These are phyloP conservation scores for Phytophthora idaei DNA, from an alignment of 352 stramenopile species.

Conservation along the genomic window DNA sequence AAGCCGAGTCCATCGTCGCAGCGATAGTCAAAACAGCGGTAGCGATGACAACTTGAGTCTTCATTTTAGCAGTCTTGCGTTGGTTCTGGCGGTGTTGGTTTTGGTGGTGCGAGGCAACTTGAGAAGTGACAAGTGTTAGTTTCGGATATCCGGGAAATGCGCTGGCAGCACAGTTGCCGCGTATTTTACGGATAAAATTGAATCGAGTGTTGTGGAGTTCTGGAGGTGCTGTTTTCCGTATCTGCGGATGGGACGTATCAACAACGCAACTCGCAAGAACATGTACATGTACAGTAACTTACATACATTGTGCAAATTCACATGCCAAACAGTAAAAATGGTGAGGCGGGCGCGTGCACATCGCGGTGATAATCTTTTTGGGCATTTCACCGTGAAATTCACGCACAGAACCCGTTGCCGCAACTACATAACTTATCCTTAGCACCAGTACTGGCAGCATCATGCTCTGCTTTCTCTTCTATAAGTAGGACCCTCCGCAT, in stretches of 20 bases:
- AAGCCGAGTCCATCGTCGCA: conserved; percentile 15
- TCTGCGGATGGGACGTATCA: conserved; percentile 13
- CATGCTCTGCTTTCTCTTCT: too few species aligned
- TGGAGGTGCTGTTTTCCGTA: conserved; percentile 5
- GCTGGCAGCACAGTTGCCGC: background rate
- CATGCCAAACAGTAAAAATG: conserved; percentile 10
- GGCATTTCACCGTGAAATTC: conserved; percentile 2
- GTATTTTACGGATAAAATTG: conserved; percentile 25
- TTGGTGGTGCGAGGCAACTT: conserved; percentile 24
- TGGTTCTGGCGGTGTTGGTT: conserved; percentile 7
- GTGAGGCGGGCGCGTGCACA: conserved; percentile 15
- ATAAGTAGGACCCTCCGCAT: too few species aligned
- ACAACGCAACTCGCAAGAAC: background rate
- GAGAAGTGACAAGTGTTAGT: conserved; percentile 15
- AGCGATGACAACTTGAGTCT: conserved; percentile 20
- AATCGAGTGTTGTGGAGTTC: conserved; percentile 6
- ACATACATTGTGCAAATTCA: background rate
- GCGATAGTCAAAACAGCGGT: conserved; percentile 15
- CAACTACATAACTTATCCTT: too few species aligned
- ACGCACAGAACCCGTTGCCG: too few species aligned
- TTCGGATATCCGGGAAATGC: conserved; percentile 1
- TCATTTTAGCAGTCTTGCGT: conserved; percentile 23
- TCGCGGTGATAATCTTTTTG: conserved; percentile 13
- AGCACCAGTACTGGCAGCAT: too few species aligned
- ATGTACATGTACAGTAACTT: background rate